phyloP scores from a whole-genome alignment of 2,329 filamentous ascomycete species.

The Alternaria tenuissima region DNA sequence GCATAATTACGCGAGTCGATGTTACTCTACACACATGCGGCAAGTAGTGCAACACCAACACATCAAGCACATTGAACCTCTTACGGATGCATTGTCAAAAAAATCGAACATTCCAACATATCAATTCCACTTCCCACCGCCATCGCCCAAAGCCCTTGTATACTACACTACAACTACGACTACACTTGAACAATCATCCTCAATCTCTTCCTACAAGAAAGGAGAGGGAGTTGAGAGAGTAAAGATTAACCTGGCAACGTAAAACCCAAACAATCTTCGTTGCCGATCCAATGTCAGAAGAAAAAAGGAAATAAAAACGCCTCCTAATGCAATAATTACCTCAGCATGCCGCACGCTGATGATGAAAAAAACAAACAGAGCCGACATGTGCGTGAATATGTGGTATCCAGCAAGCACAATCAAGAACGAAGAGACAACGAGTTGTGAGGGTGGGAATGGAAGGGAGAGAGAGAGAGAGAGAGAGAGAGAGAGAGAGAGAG shows the following conservation, averaged over 20 bases:
- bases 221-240: conserved; percentile 5
- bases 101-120: conserved; percentile 2
- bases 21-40: not conserved
- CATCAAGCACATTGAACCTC: not conserved
- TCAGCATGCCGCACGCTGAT: conserved; percentile 14
- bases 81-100: not conserved
- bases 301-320: conserved; percentile 4
- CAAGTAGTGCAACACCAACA: not conserved
- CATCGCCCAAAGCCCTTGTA: not conserved
- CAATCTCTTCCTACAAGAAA: conserved; percentile 1
- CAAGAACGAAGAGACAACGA: not conserved
- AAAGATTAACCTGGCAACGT: conserved; percentile 4
- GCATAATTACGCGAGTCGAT: not conserved
- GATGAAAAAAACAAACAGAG: not conserved
- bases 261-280: conserved; percentile 4
- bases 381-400: conserved; percentile 7
- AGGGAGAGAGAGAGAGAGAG: not conserved
- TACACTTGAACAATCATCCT: conserved; percentile 1
- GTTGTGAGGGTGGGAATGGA: not conserved
- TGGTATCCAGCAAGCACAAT: conserved; percentile 12
- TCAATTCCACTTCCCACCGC: conserved; percentile 4
- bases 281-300: not conserved
- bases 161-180: conserved; percentile 5
- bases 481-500: not conserved
- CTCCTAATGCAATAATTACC: conserved; percentile 12